These are phyloP conservation scores for Carallia brachiata DNA, from an alignment of 345 rosid species.

Conservation along the genomic window DNA sequence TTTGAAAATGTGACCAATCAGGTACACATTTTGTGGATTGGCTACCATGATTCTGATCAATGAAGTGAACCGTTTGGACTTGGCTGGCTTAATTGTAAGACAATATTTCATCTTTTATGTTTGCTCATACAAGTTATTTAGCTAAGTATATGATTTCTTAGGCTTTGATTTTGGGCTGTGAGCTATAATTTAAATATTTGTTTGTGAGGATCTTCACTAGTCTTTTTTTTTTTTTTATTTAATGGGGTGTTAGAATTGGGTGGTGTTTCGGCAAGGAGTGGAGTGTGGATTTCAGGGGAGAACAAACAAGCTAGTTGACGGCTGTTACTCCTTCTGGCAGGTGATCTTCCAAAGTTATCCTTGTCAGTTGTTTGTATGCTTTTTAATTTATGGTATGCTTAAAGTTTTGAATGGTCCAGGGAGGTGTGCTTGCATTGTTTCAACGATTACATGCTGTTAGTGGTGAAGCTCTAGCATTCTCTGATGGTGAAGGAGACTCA, in stretches of 20 bases:
- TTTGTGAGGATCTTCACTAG: background rate
- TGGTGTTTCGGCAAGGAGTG: constrained; percentile 83
- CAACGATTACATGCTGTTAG: constrained; percentile 37
- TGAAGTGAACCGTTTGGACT: constrained; percentile 66
- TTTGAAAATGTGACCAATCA: constrained; percentile 33
- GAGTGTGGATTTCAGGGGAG: constrained; percentile 98
- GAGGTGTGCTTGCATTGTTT: constrained; percentile 68
- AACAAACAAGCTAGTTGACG: constrained; percentile 94
- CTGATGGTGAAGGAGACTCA: constrained; percentile 32
- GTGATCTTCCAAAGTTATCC: constrained; percentile 32
- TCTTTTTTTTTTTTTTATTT: constrained; percentile 5
- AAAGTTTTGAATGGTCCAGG: constrained; percentile 44
- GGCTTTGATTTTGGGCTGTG: constrained; percentile 12
- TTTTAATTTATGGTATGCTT: constrained; percentile 1
- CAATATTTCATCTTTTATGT: constrained; percentile 9
- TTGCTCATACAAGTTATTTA: constrained; percentile 11
- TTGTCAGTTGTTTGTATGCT: constrained; percentile 6
- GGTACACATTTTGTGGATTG: constrained; percentile 93
- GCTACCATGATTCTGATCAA: constrained; percentile 88
- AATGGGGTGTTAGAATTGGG: constrained; percentile 62
- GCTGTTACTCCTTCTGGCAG: constrained; percentile 99
- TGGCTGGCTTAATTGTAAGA: constrained; percentile 69
- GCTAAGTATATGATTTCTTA: constrained; percentile 1
- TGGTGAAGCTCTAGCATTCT: constrained; percentile 16
- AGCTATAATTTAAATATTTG: background rate